A percentile compares a stretch with the other conserved stretches of the same genome.
These are phyloP conservation scores for Gaeumannomyces tritici DNA, from an alignment of 2,329 filamentous ascomycete genomes.

Conservation along the genomic window DNA sequence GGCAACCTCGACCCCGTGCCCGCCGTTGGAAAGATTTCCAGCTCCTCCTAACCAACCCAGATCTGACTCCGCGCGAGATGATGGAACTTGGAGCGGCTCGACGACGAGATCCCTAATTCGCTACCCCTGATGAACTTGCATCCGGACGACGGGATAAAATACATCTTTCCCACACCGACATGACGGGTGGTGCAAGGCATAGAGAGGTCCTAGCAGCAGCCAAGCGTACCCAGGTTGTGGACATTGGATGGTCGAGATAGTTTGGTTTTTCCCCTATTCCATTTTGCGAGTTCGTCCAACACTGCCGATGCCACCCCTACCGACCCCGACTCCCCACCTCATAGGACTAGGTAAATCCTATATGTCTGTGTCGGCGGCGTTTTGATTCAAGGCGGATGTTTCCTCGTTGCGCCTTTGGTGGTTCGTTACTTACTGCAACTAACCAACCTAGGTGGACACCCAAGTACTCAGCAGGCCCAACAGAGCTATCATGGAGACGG, in stretches of 20 bases:
- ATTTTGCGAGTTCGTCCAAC: not conserved
- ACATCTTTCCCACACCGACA: not conserved
- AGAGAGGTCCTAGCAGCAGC: not conserved
- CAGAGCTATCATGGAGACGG: not conserved
- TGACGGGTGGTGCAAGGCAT: not conserved
- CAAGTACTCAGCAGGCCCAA: too few relatives aligned
- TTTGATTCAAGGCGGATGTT: not conserved
- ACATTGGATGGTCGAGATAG: not conserved
- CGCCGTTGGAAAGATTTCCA: not conserved
- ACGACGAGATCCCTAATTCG: not conserved
- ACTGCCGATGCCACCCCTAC: not conserved
- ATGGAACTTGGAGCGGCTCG: not conserved
- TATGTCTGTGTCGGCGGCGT: not conserved
- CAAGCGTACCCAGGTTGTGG: not conserved
- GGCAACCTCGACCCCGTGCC: not conserved
- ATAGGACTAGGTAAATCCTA: not conserved
- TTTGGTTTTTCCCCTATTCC: too few relatives aligned
- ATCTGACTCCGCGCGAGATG: not conserved
- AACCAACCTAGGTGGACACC: too few relatives aligned
- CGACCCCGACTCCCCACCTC: not conserved
- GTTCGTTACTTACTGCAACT: too few relatives aligned
- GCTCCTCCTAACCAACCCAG: not conserved
- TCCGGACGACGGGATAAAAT: not conserved
- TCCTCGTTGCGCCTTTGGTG: not conserved
- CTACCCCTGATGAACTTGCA: not conserved